Base-by-base conservation (phyloP, 1,284 basidiomycete species). In the Trichosporon sp. region DNA sequence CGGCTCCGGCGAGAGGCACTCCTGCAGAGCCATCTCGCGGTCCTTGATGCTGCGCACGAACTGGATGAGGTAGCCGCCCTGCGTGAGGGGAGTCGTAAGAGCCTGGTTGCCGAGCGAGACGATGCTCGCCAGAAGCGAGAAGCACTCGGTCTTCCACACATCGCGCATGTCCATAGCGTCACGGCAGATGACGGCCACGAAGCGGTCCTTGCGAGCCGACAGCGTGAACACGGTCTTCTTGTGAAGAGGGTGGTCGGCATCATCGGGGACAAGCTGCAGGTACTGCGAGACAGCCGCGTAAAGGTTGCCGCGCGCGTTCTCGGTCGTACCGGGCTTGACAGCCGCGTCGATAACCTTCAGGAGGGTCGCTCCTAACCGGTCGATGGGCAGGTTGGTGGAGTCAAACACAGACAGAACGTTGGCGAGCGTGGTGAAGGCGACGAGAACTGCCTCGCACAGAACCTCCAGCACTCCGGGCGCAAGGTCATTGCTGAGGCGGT, bases 161-260 rank as follows among this genome's bases (percentile, higher is more conserved):
- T 98, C 95, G 32, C 91, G 89, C 11, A 94, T 95, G 75, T 98
- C 95, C 69, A 95, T 91, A 0, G 94, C 95, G 78, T 99, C 96
- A 21, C 93, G 87, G 42, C 92, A 90, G 31, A 98, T 85, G n/a
- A 89, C 86, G 0, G 89, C 84, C 0, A 95, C 86, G 23, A 99
- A 84, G 3, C 91, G 87, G 70, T 97, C 95, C 62, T 84, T 81
- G 38, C 81, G 79, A 1, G 80, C 72, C 68, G 89, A 85, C 34
- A 88, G 83, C 66, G 91, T 85, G 0, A 85, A 78, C 8, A 91
- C 82, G 68, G 89, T 90, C 0, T 89, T 88, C 9, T 81, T 76
- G 69, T 91, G 88, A n/a, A 93, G 83, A 6, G 34, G 65, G 32
- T 31, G 66, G 3, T 68, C 72, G 21, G 53, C 56, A 32, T 76